Evolutionary conservation across 257 asterid genomes (phyloP).

Genomic region (Thymus quinquecostatus): DNA sequence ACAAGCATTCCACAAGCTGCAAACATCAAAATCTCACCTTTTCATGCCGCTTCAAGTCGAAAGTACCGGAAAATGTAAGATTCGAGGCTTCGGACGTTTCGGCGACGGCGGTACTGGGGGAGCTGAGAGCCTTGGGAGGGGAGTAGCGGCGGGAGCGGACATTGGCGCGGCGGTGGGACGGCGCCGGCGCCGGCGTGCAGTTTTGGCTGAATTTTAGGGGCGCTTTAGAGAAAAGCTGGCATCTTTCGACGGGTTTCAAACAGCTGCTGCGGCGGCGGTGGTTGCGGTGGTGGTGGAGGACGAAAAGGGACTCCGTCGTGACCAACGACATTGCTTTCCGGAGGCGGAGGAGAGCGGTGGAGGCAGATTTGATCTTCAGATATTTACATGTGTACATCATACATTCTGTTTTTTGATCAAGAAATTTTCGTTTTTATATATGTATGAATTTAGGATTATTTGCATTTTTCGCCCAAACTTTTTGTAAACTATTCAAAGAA

Average conservation of each 20-base stretch:
- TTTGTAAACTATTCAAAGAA: not conserved
- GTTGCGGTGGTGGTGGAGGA: conserved; percentile 30
- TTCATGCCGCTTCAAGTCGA: conserved; percentile 51
- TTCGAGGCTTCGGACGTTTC: conserved; percentile 50
- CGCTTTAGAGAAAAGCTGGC: conserved; percentile 31
- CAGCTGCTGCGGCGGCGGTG: conserved; percentile 19
- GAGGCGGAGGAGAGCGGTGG: conserved; percentile 11
- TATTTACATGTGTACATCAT: not conserved
- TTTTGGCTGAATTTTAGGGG: conserved; percentile 35
- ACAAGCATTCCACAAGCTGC: not conserved
- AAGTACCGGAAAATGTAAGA: conserved; percentile 46
- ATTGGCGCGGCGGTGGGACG: conserved; percentile 35
- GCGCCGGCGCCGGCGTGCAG: conserved; percentile 31
- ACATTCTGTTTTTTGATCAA: not conserved
- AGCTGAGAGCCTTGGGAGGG: conserved; percentile 44
- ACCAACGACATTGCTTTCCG: conserved; percentile 53
- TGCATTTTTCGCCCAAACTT: not conserved
- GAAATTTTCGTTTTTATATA: too few species aligned
- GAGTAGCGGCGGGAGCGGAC: conserved; percentile 41
- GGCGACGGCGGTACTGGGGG: conserved; percentile 53
- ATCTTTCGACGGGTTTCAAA: conserved; percentile 37
- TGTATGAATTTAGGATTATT: not conserved
- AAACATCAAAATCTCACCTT: conserved; percentile 41
- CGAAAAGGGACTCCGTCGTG: conserved; percentile 44
- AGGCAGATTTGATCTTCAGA: conserved; percentile 19